Conservation (phyloP, 257 asterid genomes). For the Osmanthus fragrans region DNA sequence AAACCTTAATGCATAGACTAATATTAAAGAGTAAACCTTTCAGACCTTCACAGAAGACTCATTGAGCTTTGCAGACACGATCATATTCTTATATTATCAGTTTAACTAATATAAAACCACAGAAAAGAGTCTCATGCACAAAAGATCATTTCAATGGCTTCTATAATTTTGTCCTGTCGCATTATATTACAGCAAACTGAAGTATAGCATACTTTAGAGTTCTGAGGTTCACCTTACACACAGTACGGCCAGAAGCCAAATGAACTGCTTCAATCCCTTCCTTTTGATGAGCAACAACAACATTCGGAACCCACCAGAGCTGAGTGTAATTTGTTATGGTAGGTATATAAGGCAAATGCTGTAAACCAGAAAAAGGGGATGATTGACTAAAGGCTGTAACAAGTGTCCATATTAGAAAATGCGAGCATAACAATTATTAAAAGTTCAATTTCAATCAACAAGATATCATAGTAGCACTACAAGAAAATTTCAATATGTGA, state of each 20-base stretch:
- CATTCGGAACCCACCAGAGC: conserved; percentile 99
- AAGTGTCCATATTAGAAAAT: neutral
- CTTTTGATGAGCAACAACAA: conserved; percentile 89
- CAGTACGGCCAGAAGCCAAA: conserved; percentile 92
- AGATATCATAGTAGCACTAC: neutral
- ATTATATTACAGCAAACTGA: conserved; percentile 15
- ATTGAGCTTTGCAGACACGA: too few species aligned
- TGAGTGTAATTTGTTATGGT: conserved; percentile 93
- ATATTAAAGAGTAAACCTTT: neutral
- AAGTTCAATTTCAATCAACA: conserved; percentile 9
- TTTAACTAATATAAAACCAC: conserved; percentile 7
- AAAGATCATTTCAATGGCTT: conserved; percentile 14
- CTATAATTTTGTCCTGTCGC: neutral
- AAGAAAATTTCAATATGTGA: neutral
- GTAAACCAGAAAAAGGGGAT: conserved; percentile 33
- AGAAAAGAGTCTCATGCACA: conserved; percentile 15
- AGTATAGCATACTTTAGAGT: conserved; percentile 18
- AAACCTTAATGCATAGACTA: conserved; percentile 8
- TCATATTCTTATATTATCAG: neutral
- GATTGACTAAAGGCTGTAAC: conserved; percentile 15
- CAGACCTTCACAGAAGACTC: neutral
- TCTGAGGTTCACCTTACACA: conserved; percentile 70
- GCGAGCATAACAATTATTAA: neutral
- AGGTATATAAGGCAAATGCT: conserved; percentile 77
- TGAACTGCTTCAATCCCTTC: conserved; percentile 98